Conservation (phyloP, 208 protist genomes). For the Trypanosoma vivax region DNA sequence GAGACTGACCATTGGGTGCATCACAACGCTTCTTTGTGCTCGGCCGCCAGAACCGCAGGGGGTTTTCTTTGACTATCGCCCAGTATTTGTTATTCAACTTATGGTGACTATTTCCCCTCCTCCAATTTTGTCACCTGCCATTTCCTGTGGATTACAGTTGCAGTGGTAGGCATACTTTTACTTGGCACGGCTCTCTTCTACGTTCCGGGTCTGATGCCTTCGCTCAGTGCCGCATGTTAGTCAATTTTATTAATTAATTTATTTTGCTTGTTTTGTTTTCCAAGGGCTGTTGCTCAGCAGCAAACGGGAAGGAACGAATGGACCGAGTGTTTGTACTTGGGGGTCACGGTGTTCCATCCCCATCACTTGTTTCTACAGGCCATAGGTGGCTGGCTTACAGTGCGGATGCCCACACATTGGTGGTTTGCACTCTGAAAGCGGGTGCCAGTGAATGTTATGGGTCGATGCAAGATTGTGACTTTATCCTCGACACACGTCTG, state of each 20-base stretch:
- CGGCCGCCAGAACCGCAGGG: no score
- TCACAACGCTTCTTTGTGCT: no score
- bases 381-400: conserved; percentile 22
- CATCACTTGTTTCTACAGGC: conserved; percentile 26
- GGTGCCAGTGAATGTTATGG: not conserved
- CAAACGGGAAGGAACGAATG: not conserved
- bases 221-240: no score
- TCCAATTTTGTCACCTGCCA: not conserved
- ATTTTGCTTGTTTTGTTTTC: conserved; percentile 1
- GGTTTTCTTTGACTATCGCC: no score
- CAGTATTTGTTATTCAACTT: no score
- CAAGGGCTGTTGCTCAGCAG: not conserved
- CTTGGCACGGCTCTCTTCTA: not conserved
- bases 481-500: not conserved
- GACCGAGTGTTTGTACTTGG: not conserved
- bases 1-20: no score
- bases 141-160: no score
- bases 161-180: no score
- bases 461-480: conserved; percentile 8
- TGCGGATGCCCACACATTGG: conserved; percentile 8
- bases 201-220: no score
- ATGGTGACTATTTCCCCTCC: not conserved
- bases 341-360: conserved; percentile 24
- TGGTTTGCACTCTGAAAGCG: conserved; percentile 14
- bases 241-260: not conserved